phyloP scores from a whole-genome alignment of 1,139 yeast genomes.

The Blastobotrys indianensis region DNA sequence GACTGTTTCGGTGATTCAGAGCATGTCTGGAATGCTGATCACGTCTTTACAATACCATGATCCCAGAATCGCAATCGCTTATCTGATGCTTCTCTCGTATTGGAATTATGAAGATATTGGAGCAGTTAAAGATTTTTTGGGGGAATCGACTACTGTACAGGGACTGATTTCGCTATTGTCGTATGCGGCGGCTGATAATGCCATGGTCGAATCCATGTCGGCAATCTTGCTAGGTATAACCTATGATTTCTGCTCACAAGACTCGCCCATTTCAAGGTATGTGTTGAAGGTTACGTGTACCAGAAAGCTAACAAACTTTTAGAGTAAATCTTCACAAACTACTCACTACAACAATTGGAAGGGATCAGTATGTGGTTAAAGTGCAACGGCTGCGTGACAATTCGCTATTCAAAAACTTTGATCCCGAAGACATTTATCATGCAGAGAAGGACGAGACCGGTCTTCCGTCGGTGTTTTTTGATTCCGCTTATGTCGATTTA shows the following conservation, averaged over 20 bases:
- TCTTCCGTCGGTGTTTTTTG: slow-evolving; percentile 75
- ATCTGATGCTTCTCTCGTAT: slow-evolving; percentile 63
- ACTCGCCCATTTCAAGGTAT: slow-evolving; percentile 55
- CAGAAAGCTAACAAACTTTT: slow-evolving; percentile 8
- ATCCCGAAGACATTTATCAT: slow-evolving; percentile 31
- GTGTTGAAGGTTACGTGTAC: slow-evolving; percentile 3
- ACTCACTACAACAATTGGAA: slow-evolving; percentile 66
- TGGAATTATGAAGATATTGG: slow-evolving; percentile 77
- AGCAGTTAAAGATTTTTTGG: slow-evolving; percentile 72
- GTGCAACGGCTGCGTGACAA: slow-evolving; percentile 67
- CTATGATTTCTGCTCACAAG: slow-evolving; percentile 72
- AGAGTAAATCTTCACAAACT: slow-evolving; percentile 59
- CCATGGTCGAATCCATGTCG: slow-evolving; percentile 69
- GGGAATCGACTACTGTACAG: slow-evolving; percentile 59
- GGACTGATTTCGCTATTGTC: slow-evolving; percentile 64
- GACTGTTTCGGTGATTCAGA: slow-evolving; percentile 66
- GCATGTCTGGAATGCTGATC: slow-evolving; percentile 69
- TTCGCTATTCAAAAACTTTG: slow-evolving; percentile 50
- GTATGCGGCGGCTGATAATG: slow-evolving; percentile 52
- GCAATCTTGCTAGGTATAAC: slow-evolving; percentile 67
- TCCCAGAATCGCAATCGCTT: slow-evolving; percentile 73
- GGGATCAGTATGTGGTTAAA: slow-evolving; percentile 70
- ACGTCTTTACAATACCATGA: slow-evolving; percentile 61
- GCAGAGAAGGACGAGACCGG: slow-evolving; percentile 72
- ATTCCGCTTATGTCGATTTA: slow-evolving; percentile 54